A percentile compares a stretch with the other conserved stretches of the same genome.
Conservation (phyloP, 2,329 filamentous ascomycete genomes). For the Fusarium tuaranense region DNA sequence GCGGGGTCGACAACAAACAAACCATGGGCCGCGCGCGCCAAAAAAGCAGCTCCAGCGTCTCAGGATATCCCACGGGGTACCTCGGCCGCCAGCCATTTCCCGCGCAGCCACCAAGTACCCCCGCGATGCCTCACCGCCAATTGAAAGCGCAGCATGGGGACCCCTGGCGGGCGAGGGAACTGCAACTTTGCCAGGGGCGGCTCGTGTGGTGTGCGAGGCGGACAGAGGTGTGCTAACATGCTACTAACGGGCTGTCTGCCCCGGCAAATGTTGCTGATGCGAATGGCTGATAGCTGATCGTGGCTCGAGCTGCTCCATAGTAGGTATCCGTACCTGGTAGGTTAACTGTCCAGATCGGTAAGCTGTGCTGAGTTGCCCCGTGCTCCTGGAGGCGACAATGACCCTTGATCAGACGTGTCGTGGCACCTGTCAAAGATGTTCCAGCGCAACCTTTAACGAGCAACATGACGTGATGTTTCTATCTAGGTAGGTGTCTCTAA, state of each 20-base stretch:
- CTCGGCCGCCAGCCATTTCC: constrained; percentile 7
- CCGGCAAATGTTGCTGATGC: constrained; percentile 4
- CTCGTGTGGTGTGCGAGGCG: constrained; percentile 19
- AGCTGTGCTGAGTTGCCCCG: not conserved
- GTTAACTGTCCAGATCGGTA: not conserved
- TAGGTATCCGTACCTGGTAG: not conserved
- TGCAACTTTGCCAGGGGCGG: constrained; percentile 39
- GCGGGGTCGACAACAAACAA: constrained; percentile 43
- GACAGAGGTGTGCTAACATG: not conserved
- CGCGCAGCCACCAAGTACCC: constrained; percentile 28
- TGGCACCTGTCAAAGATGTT: constrained; percentile 18
- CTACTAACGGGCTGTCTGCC: not conserved
- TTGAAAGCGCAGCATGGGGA: constrained; percentile 41
- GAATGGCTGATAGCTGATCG: not conserved
- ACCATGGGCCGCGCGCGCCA: not conserved
- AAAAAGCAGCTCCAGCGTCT: constrained; percentile 13
- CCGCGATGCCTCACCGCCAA: constrained; percentile 43
- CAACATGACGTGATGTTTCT: not conserved
- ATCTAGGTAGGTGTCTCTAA: not conserved
- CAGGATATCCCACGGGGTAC: constrained; percentile 15
- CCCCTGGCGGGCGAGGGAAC: constrained; percentile 31
- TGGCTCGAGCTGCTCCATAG: not conserved
- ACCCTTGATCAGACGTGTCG: constrained; percentile 6
- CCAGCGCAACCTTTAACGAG: not conserved
- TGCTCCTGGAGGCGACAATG: not conserved